Evolutionary conservation across 192 early-diverging fungal species (phyloP), one percentile per base, ranked within the genome.

Genomic region (Coemansia biformis): DNA sequence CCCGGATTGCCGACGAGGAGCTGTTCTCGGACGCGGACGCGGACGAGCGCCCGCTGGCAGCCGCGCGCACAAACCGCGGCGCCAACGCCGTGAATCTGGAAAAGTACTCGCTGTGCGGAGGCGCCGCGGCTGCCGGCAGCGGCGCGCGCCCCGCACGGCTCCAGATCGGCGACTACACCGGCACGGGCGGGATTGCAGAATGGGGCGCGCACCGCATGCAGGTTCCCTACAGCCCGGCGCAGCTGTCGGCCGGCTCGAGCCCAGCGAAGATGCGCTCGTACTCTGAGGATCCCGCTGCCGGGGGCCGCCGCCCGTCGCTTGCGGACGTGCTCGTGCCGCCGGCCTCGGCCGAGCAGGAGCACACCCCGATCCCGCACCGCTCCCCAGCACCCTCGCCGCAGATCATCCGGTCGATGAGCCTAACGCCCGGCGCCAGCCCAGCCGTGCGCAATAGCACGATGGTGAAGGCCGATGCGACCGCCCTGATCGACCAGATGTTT

Each of bases 401-500:
- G 32, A 35, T 46, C 1, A 14, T 55, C 28, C 48, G 69, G 30
- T 38, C 22, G 11, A 54, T 54, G 30, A 52, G 63, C 44, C 22
- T 45, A 36, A 21, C 31, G 2, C 38, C 32, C 17, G 24, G 23
- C 23, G 37, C 31, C 39, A 42, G 30, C 24, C 22, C 41, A 16
- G 49, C 49, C 22, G 46, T 54, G 49, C 68, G 68, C 35, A 60
- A 60, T 51, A 72, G 68, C 45, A 64, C 53, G 61, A 59, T 72
- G 61, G 33, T 72, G 24, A 50, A 47, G 29, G 51, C 68, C 3
- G 70, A 66, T 28, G 70, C 70, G 17, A 48, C 63, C 32, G 54
- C 42, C 24, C 54, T 74, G 18, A 74, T 74, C 40, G 63, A 74
- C 54, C 70, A 74, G 54, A 74, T 74, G 70, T 74, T 74, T 59